These are phyloP conservation scores for Tuctoria greenei DNA, from an alignment of 176 grass and related monocot genomes.

Conservation along the genomic window DNA sequence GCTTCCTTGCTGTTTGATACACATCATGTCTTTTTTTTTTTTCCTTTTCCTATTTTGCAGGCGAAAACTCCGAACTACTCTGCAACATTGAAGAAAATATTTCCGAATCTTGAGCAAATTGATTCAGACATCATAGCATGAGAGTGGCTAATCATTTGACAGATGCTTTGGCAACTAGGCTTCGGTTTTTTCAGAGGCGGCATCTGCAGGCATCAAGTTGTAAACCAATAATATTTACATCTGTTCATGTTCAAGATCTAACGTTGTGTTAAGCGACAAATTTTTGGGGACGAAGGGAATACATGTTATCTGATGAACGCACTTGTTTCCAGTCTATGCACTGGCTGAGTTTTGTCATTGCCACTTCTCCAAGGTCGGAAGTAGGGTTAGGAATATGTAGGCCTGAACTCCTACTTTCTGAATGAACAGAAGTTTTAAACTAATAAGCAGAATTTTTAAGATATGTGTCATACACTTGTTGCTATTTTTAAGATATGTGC, in stretches of 20 bases:
- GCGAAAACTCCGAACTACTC: constrained; percentile 60
- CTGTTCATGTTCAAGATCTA: neutral
- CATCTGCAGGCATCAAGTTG: neutral
- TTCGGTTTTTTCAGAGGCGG: neutral
- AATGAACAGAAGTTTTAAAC: neutral
- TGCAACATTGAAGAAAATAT: constrained; percentile 56
- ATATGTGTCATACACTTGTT: neutral
- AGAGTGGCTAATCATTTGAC: neutral
- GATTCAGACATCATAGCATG: constrained; percentile 86
- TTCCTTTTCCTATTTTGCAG: constrained; percentile 46
- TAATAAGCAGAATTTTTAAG: neutral
- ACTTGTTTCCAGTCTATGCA: neutral
- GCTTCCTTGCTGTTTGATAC: constrained; percentile 1
- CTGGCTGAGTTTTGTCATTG: neutral
- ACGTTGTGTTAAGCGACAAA: neutral
- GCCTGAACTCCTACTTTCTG: neutral
- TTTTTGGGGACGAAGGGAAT: too few species aligned
- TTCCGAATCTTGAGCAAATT: constrained; percentile 89
- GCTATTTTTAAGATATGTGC: too few species aligned
- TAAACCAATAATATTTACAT: constrained; percentile 11
- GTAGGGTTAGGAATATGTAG: neutral
- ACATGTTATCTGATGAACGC: neutral
- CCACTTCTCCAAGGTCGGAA: neutral
- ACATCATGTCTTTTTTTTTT: neutral
- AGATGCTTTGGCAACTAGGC: constrained; percentile 4